Conservation (phyloP, 257 asterid genomes). For the Solanum tacnaense region DNA sequence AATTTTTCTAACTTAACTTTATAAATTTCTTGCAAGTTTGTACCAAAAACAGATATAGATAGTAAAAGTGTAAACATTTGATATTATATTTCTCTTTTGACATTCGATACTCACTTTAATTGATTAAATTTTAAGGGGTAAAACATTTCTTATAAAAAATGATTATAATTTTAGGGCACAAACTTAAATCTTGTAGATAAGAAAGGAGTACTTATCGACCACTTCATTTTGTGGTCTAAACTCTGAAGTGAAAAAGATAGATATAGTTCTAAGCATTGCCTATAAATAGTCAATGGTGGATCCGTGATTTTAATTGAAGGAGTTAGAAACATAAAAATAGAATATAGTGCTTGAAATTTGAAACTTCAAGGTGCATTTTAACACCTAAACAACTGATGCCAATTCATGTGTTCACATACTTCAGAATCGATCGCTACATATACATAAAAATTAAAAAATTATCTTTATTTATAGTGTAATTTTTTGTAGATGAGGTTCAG, state of each 20-base stretch:
- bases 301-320: no score
- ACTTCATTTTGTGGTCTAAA: background rate
- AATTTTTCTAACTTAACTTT: constrained; percentile 3
- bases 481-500: no score
- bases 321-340: no score
- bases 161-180: background rate
- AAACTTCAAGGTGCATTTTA: background rate
- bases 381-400: background rate
- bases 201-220: background rate
- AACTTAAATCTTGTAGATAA: background rate
- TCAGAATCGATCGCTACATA: no score
- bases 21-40: background rate
- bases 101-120: background rate
- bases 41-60: background rate
- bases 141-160: background rate
- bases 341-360: no score
- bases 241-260: background rate
- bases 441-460: no score
- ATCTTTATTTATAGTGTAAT: no score
- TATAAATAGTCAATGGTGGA: background rate
- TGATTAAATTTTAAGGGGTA: background rate
- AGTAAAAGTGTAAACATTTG: background rate
- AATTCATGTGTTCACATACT: no score
- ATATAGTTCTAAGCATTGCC: background rate
- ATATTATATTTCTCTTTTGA: background rate